Evolutionary conservation across 805 yeast species (phyloP).

Genomic region (Ogataea salicorniae): DNA sequence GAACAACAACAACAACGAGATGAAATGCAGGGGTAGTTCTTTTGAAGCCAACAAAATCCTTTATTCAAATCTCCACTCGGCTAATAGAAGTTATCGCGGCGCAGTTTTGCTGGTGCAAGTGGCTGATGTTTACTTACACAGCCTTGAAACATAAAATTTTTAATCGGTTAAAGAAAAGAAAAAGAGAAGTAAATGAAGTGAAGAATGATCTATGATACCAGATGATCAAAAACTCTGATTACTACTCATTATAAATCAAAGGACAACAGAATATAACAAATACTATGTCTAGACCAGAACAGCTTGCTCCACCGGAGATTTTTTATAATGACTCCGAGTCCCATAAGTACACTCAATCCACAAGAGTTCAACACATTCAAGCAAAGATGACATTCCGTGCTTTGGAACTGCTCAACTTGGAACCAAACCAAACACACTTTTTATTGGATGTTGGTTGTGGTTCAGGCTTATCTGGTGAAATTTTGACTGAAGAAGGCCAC

Average conservation of each 20-base stretch:
- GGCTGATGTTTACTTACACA: too few species aligned
- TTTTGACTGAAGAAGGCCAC: conserved; percentile 88
- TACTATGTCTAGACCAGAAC: conserved; percentile 91
- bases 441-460: conserved; percentile 95
- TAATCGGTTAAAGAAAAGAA: too few species aligned
- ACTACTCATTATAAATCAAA: neutral
- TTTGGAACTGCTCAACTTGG: conserved; percentile 75
- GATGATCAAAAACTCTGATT: too few species aligned
- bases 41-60: too few species aligned
- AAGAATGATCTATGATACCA: too few species aligned
- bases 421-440: conserved; percentile 56
- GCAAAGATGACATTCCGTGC: conserved; percentile 97
- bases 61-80: too few species aligned
- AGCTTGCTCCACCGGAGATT: conserved; percentile 92
- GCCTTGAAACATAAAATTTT: too few species aligned
- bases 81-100: too few species aligned
- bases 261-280: neutral
- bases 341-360: conserved; percentile 80
- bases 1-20: too few species aligned
- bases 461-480: conserved; percentile 93
- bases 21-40: too few species aligned
- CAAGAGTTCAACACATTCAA: conserved; percentile 97
- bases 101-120: too few species aligned
- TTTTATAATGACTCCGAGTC: conserved; percentile 92
- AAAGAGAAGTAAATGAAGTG: too few species aligned